These are phyloP conservation scores for Claviceps pusilla DNA, from an alignment of 2,329 filamentous ascomycete species.

Conservation along the genomic window DNA sequence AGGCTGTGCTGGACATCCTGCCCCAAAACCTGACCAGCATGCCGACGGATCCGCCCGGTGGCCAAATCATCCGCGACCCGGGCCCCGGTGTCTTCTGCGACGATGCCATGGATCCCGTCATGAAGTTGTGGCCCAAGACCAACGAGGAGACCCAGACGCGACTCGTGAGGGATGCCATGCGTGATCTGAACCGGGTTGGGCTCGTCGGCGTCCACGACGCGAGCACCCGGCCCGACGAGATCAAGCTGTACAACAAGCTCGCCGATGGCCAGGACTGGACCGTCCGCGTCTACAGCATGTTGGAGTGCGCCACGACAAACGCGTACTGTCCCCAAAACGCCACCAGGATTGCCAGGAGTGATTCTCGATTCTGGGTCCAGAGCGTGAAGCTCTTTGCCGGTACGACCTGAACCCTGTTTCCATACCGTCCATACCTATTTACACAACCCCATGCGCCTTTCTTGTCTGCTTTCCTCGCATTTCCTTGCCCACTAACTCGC, in stretches of 20 bases:
- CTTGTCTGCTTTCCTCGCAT: not conserved
- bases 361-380: conserved; percentile 38
- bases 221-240: conserved; percentile 39
- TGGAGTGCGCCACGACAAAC: conserved; percentile 50
- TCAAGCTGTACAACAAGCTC: conserved; percentile 39
- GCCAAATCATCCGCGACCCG: conserved; percentile 45
- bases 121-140: conserved; percentile 41
- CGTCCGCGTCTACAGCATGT: conserved; percentile 52
- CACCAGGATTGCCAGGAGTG: conserved; percentile 25
- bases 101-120: conserved; percentile 53
- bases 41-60: conserved; percentile 36
- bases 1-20: conserved; percentile 46
- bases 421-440: too few species aligned
- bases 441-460: too few species aligned
- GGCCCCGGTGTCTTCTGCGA: conserved; percentile 58
- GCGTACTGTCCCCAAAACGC: conserved; percentile 41
- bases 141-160: conserved; percentile 33
- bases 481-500: not conserved
- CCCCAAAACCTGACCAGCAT: conserved; percentile 31
- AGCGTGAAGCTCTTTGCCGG: conserved; percentile 58
- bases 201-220: conserved; percentile 57
- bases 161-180: conserved; percentile 46
- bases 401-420: conserved; percentile 15
- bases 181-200: conserved; percentile 45
- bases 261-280: conserved; percentile 36